A percentile compares a stretch with the other conserved stretches of the same genome.
Conservation (phyloP, 2,329 filamentous ascomycete species). For the Rosellinia necatrix region DNA sequence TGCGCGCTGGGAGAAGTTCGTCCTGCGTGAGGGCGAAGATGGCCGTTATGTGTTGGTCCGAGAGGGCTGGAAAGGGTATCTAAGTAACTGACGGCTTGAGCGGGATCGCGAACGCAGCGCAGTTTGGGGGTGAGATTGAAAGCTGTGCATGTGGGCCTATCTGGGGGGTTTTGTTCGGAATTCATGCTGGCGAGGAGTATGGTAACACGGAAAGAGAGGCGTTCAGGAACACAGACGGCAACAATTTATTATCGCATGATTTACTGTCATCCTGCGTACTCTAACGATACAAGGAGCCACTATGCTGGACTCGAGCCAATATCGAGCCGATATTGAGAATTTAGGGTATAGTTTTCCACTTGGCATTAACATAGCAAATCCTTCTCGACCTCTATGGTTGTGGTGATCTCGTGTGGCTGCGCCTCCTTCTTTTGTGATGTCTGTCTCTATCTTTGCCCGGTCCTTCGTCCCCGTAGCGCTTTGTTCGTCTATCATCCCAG, state of each 20-base stretch:
- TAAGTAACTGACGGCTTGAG: constrained; percentile 44
- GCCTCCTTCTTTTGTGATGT: constrained; percentile 37
- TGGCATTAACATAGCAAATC: constrained; percentile 18
- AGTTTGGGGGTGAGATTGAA: not conserved
- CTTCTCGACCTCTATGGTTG: constrained; percentile 34
- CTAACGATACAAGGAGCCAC: constrained; percentile 1
- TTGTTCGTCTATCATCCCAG: not conserved
- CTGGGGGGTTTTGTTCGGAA: constrained; percentile 9
- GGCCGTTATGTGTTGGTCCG: constrained; percentile 69
- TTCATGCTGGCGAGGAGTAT: constrained; percentile 28
- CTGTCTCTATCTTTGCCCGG: constrained; percentile 35
- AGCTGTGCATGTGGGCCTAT: constrained; percentile 13
- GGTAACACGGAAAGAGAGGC: constrained; percentile 24
- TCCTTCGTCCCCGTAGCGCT: constrained; percentile 26
- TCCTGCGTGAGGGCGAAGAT: constrained; percentile 69
- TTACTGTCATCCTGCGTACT: constrained; percentile 7
- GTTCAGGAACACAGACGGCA: constrained; percentile 22
- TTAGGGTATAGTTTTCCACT: constrained; percentile 27
- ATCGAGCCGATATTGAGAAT: constrained; percentile 21
- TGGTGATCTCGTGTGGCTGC: constrained; percentile 53
- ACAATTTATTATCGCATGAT: constrained; percentile 13
- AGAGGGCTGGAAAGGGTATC: constrained; percentile 83
- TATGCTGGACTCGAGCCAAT: constrained; percentile 2
- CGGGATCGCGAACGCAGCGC: not conserved
- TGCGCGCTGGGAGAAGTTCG: constrained; percentile 86